Conservation (phyloP, 1,284 basidiomycete species). For the Ganoderma boninense region DNA sequence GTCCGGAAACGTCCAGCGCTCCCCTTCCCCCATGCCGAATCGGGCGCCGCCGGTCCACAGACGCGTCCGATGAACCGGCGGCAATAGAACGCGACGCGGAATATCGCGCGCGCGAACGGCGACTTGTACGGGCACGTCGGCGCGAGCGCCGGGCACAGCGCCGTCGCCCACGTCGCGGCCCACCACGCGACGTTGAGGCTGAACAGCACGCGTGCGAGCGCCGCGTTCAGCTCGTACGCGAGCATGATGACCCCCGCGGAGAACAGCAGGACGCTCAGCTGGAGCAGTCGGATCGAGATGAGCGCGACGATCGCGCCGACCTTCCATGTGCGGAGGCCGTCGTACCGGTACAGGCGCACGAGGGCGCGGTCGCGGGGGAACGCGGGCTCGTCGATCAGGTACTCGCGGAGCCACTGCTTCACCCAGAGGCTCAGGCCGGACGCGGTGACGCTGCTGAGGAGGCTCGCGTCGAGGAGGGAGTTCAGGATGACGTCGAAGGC, state of each 20-base stretch:
- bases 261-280: constrained; percentile 24
- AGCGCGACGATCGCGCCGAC: constrained; percentile 11
- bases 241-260: constrained; percentile 15
- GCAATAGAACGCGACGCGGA: background rate
- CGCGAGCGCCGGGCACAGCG: constrained; percentile 14
- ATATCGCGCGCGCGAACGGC: constrained; percentile 14
- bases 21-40: background rate
- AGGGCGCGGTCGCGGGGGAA: constrained; percentile 14
- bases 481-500: constrained; percentile 14
- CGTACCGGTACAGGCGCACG: constrained; percentile 11
- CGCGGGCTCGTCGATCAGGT: constrained; percentile 10
- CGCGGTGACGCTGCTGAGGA: constrained; percentile 21
- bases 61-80: background rate
- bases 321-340: constrained; percentile 13
- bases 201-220: constrained; percentile 16
- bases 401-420: constrained; percentile 27
- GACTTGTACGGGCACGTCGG: constrained; percentile 17
- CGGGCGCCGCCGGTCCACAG: background rate
- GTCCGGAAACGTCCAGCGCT: background rate
- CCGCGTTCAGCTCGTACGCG: constrained; percentile 12
- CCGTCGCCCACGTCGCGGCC: constrained; percentile 9
- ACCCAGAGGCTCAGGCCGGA: constrained; percentile 20
- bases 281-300: constrained; percentile 27
- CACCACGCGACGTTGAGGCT: constrained; percentile 12
- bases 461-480: constrained; percentile 12